phyloP scores from a whole-genome alignment of 257 asterid genomes.

The Verbena officinalis region DNA sequence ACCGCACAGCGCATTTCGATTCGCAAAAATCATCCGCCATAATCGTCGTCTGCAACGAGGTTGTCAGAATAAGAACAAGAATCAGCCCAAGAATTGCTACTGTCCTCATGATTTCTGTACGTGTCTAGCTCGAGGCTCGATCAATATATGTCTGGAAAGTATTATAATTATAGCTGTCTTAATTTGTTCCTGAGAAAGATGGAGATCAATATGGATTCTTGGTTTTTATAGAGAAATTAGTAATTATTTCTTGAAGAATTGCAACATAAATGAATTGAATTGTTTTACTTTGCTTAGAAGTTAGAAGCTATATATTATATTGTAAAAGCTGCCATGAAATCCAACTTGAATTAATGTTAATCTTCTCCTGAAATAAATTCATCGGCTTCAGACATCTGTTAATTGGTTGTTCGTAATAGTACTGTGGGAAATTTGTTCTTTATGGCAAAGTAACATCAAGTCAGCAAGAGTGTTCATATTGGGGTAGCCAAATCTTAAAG shows the following conservation, averaged over 20 bases:
- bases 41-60: background rate
- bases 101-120: too few species aligned
- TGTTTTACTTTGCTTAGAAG: constrained; percentile 18
- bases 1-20: constrained; percentile 40
- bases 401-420: too few species aligned
- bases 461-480: background rate
- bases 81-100: background rate
- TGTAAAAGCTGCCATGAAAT: background rate
- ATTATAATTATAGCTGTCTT: too few species aligned
- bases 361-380: too few species aligned
- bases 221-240: constrained; percentile 8
- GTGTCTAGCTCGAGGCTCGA: too few species aligned
- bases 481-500: too few species aligned
- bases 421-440: background rate
- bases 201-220: background rate
- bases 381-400: too few species aligned
- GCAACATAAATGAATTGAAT: constrained; percentile 5
- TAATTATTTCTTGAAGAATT: background rate
- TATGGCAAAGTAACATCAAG: background rate
- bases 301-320: background rate
- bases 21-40: constrained; percentile 27
- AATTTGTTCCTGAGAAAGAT: too few species aligned
- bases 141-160: too few species aligned
- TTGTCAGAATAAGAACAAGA: constrained; percentile 17
- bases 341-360: constrained; percentile 12